Evolutionary conservation across 805 yeast genomes (phyloP).

Genomic region (Saturnispora mendoncae): DNA sequence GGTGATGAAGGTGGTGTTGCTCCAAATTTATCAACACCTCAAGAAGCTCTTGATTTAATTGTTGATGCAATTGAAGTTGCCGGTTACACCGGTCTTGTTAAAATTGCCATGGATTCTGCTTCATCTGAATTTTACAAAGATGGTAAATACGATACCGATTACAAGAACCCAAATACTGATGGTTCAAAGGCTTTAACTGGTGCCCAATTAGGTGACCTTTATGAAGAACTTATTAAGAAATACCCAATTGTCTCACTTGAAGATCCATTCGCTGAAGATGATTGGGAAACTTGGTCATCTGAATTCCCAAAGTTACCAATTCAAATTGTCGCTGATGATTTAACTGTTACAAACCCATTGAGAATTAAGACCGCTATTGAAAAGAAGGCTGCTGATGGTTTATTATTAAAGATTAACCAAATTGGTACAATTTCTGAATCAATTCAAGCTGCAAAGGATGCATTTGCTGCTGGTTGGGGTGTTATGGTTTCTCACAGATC

Average conservation of each 20-base stretch:
- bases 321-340: slow-evolving; percentile 96
- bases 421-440: slow-evolving; percentile 96
- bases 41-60: slow-evolving; percentile 95
- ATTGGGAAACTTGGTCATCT: slow-evolving; percentile 97
- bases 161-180: slow-evolving; percentile 95
- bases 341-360: slow-evolving; percentile 95
- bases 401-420: slow-evolving; percentile 97
- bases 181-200: slow-evolving; percentile 85
- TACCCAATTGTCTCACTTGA: slow-evolving; percentile 98
- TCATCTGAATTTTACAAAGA: slow-evolving; percentile 97
- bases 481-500: slow-evolving; percentile 99
- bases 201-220: slow-evolving; percentile 75
- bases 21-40: slow-evolving; percentile 90
- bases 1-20: slow-evolving; percentile 99
- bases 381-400: slow-evolving; percentile 90
- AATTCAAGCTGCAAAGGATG: slow-evolving; percentile 91
- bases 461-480: slow-evolving; percentile 97
- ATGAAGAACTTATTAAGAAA: slow-evolving; percentile 68
- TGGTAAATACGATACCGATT: slow-evolving; percentile 95
- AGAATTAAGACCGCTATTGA: slow-evolving; percentile 95
- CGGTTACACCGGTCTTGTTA: slow-evolving; percentile 89
- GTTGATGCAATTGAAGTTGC: slow-evolving; percentile 82
- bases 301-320: slow-evolving; percentile 67
- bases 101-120: slow-evolving; percentile 93
- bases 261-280: slow-evolving; percentile 99